phyloP scores from a whole-genome alignment of 192 early-diverging fungal species.

The Coemansia sp. region DNA sequence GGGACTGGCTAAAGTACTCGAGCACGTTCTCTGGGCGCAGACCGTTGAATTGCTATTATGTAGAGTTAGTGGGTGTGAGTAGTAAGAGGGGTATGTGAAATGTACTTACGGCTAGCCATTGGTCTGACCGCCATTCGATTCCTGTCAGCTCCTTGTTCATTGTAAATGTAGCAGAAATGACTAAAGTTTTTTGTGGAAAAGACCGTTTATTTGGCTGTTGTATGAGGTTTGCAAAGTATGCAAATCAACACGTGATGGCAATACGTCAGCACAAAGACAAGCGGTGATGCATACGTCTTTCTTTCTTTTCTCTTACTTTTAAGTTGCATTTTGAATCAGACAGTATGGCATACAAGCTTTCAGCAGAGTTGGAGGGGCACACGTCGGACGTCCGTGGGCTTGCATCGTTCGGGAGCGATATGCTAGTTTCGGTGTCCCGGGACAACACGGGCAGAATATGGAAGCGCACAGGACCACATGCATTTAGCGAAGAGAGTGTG shows the following conservation, averaged over 20 bases:
- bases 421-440: constrained; percentile 69
- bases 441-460: constrained; percentile 75
- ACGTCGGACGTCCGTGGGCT: constrained; percentile 67
- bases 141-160: constrained; percentile 55
- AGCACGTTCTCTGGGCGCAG: constrained; percentile 72
- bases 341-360: constrained; percentile 51
- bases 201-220: background rate
- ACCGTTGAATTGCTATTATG: constrained; percentile 58
- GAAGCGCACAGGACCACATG: constrained; percentile 54
- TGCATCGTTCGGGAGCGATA: constrained; percentile 53
- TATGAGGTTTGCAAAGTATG: background rate
- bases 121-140: constrained; percentile 64
- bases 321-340: constrained; percentile 1
- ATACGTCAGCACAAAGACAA: background rate
- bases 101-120: constrained; percentile 45
- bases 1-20: constrained; percentile 76
- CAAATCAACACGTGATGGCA: background rate
- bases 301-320: background rate
- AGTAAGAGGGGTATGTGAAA: too few relatives aligned
- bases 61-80: background rate
- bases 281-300: too few relatives aligned
- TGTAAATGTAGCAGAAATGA: background rate
- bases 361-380: constrained; percentile 56
- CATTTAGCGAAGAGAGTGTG: constrained; percentile 54
- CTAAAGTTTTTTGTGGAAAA: background rate